Evolutionary conservation across 2,329 filamentous ascomycete species (phyloP).

Genomic region (Passalora sequoiae): DNA sequence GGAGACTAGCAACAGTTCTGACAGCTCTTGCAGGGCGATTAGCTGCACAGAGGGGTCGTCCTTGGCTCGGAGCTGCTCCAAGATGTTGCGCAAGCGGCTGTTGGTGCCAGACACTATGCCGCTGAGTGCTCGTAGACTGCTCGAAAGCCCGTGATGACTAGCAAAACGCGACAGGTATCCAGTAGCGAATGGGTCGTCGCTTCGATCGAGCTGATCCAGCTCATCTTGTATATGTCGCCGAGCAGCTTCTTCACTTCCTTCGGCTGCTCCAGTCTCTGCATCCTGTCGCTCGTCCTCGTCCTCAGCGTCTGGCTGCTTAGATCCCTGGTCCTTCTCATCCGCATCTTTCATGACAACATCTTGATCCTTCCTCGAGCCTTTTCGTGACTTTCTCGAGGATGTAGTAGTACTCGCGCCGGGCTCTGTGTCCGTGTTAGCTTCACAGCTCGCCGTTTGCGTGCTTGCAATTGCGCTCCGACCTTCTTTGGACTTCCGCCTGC

Average conservation of each 20-base stretch:
- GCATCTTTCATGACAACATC: slow-evolving; percentile 34
- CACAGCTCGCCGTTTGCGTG: slow-evolving; percentile 3
- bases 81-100: slow-evolving; percentile 62
- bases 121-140: slow-evolving; percentile 76
- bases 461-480: slow-evolving; percentile 39
- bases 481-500: slow-evolving; percentile 62
- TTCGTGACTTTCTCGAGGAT: slow-evolving; percentile 31
- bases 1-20: slow-evolving; percentile 86
- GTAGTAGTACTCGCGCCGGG: slow-evolving; percentile 29
- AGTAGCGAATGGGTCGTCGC: slow-evolving; percentile 57
- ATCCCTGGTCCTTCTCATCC: slow-evolving; percentile 27
- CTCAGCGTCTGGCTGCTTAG: slow-evolving; percentile 33
- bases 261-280: slow-evolving; percentile 33
- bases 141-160: slow-evolving; percentile 62
- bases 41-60: slow-evolving; percentile 83
- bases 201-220: slow-evolving; percentile 43
- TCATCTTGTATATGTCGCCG: slow-evolving; percentile 55
- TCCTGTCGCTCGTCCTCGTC: slow-evolving; percentile 41
- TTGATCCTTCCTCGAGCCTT: slow-evolving; percentile 30
- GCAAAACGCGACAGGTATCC: slow-evolving; percentile 63
- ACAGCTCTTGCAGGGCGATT: slow-evolving; percentile 87
- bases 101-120: slow-evolving; percentile 88
- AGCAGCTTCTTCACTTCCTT: slow-evolving; percentile 57
- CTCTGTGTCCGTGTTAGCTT: slow-evolving; percentile 34
- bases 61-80: slow-evolving; percentile 65